A percentile compares a stretch with the other conserved stretches of the same genome.
These are phyloP conservation scores for Tuber magnatum DNA, from an alignment of 495 filamentous ascomycete genomes.

Conservation along the genomic window DNA sequence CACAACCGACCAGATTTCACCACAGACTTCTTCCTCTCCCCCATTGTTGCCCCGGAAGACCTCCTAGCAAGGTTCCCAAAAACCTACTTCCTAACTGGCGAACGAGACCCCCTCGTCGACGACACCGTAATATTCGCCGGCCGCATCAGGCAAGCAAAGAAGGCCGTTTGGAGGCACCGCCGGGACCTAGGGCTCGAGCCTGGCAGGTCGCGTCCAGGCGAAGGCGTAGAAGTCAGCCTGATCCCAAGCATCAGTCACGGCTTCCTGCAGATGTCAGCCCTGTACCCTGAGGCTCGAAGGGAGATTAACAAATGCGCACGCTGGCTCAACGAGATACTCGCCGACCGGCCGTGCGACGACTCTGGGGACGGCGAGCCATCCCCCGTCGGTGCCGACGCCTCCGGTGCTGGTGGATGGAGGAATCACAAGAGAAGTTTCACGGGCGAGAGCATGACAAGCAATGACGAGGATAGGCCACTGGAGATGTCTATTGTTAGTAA, in stretches of 20 bases:
- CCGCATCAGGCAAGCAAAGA: constrained; percentile 71
- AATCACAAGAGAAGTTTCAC: constrained; percentile 28
- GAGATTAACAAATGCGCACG: constrained; percentile 64
- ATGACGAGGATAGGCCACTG: constrained; percentile 36
- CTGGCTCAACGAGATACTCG: constrained; percentile 73
- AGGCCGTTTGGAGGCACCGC: constrained; percentile 56
- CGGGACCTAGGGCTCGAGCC: constrained; percentile 56
- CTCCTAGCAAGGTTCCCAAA: constrained; percentile 80
- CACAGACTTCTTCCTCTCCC: constrained; percentile 82
- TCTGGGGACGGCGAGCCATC: neutral
- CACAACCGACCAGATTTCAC: constrained; percentile 86
- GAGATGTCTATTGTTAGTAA: constrained; percentile 37
- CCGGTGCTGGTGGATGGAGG: constrained; percentile 30
- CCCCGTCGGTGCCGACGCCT: constrained; percentile 8
- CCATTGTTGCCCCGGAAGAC: constrained; percentile 77
- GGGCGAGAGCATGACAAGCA: constrained; percentile 24
- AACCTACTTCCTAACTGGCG: constrained; percentile 86
- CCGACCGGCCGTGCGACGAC: constrained; percentile 44
- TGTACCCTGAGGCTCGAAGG: constrained; percentile 81
- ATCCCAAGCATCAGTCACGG: constrained; percentile 87
- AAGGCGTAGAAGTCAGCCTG: constrained; percentile 62
- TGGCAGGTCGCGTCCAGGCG: constrained; percentile 29
- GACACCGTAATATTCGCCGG: constrained; percentile 96
- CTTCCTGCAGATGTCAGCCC: constrained; percentile 77
- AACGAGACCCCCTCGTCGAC: constrained; percentile 90